Evolutionary conservation across 108 stramenopile genomes (phyloP).

Genomic region (Cylindrotheca fusiformis): DNA sequence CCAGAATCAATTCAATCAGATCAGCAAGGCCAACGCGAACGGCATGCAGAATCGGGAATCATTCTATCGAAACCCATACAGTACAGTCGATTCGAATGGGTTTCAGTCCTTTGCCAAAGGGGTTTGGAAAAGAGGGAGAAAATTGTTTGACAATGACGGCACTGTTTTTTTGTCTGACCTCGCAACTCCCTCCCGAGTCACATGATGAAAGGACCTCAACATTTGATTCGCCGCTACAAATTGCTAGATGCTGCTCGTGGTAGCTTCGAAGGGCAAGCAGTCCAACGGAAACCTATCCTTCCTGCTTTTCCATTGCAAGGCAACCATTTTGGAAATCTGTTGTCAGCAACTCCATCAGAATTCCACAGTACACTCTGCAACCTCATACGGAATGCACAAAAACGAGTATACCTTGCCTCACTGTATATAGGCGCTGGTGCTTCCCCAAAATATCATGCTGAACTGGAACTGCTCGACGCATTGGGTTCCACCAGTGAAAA

Average conservation of each 20-base stretch:
- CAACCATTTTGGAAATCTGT: slow-evolving; percentile 5
- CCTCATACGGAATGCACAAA: slow-evolving; percentile 53
- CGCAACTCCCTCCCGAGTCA: too few relatives aligned
- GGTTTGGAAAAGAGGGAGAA: too few relatives aligned
- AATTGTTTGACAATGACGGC: neutral
- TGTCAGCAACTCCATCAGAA: slow-evolving; percentile 46
- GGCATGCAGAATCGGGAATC: too few relatives aligned
- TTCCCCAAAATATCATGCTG: slow-evolving; percentile 10
- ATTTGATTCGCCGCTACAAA: slow-evolving; percentile 12
- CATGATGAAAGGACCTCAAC: neutral
- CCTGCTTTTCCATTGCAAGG: slow-evolving; percentile 29
- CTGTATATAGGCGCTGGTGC: slow-evolving; percentile 79
- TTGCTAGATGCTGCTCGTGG: slow-evolving; percentile 32
- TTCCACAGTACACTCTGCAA: slow-evolving; percentile 64
- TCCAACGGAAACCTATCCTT: slow-evolving; percentile 9
- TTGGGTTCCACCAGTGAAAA: slow-evolving; percentile 14
- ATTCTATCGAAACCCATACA: too few relatives aligned
- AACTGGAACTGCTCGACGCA: slow-evolving; percentile 58
- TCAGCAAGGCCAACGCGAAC: too few relatives aligned
- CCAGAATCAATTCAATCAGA: too few relatives aligned
- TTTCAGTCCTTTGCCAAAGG: too few relatives aligned
- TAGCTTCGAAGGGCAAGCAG: neutral
- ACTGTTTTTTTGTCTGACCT: slow-evolving; percentile 10
- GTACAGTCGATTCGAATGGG: too few relatives aligned
- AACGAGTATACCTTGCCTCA: slow-evolving; percentile 70